Evolutionary conservation across 306 rosid genomes (phyloP).

Genomic region (Inga leiocalycina): DNA sequence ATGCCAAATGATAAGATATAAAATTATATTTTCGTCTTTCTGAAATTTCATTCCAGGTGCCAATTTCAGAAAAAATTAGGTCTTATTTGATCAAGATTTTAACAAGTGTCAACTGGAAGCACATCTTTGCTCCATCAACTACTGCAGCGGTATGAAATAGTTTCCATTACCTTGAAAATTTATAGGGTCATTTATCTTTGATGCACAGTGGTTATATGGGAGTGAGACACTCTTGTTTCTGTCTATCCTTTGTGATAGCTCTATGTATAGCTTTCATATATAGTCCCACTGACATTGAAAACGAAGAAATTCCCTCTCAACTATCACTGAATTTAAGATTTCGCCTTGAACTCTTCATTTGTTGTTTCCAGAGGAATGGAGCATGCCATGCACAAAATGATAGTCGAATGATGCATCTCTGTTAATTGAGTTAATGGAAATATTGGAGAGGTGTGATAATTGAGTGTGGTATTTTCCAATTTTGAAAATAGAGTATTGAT

Average conservation of each 20-base stretch:
- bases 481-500: not conserved
- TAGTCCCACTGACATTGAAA: too few relatives aligned
- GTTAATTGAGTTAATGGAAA: too few relatives aligned
- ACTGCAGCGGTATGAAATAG: constrained; percentile 67
- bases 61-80: constrained; percentile 40
- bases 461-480: not conserved
- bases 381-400: too few relatives aligned
- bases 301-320: too few relatives aligned
- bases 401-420: too few relatives aligned
- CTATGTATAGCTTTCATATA: too few relatives aligned
- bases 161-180: not conserved
- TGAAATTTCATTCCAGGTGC: constrained; percentile 39
- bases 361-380: too few relatives aligned
- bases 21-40: not conserved
- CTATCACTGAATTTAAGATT: too few relatives aligned
- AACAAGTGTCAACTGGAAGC: constrained; percentile 54
- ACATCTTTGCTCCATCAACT: constrained; percentile 81
- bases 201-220: not conserved
- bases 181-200: not conserved
- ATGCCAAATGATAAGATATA: constrained; percentile 1
- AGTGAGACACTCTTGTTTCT: not conserved
- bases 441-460: too few relatives aligned
- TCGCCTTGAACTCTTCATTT: too few relatives aligned
- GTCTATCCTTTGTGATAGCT: not conserved
- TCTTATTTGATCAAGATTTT: constrained; percentile 26